phyloP scores from a whole-genome alignment of 1,284 basidiomycete species.

The Fomitopsis schrenkii region DNA sequence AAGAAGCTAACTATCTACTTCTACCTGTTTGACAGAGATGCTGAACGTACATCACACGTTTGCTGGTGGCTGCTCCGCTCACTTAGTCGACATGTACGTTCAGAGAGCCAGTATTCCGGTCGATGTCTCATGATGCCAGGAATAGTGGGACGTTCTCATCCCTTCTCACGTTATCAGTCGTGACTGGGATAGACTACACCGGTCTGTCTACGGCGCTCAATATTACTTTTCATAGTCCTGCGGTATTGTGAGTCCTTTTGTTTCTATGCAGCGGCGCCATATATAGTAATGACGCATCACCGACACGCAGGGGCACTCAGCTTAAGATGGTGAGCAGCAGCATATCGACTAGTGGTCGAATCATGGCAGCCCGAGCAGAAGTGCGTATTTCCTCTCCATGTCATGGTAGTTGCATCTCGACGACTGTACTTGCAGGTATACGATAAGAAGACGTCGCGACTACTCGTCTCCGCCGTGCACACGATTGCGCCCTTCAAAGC shows the following conservation, averaged over 20 bases:
- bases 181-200: constrained; percentile 14
- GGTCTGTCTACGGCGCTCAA: constrained; percentile 24
- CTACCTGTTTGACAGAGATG: constrained; percentile 18
- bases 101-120: neutral
- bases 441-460: constrained; percentile 18
- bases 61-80: constrained; percentile 20
- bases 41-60: constrained; percentile 24
- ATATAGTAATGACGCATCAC: neutral
- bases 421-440: constrained; percentile 16
- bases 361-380: constrained; percentile 21
- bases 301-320: constrained; percentile 15
- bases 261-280: neutral
- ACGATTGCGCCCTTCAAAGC: constrained; percentile 16
- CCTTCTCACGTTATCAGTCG: constrained; percentile 18
- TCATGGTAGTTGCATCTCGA: neutral
- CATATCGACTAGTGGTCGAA: constrained; percentile 15
- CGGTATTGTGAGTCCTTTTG: constrained; percentile 14
- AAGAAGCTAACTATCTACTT: neutral
- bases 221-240: constrained; percentile 22
- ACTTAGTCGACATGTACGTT: constrained; percentile 25
- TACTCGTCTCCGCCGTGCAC: constrained; percentile 23
- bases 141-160: constrained; percentile 21
- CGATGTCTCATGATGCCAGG: neutral
- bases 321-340: constrained; percentile 21
- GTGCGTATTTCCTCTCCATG: constrained; percentile 8